Evolutionary conservation across 2,329 filamentous ascomycete species (phyloP).

Genomic region (Colletotrichum spaethianum): DNA sequence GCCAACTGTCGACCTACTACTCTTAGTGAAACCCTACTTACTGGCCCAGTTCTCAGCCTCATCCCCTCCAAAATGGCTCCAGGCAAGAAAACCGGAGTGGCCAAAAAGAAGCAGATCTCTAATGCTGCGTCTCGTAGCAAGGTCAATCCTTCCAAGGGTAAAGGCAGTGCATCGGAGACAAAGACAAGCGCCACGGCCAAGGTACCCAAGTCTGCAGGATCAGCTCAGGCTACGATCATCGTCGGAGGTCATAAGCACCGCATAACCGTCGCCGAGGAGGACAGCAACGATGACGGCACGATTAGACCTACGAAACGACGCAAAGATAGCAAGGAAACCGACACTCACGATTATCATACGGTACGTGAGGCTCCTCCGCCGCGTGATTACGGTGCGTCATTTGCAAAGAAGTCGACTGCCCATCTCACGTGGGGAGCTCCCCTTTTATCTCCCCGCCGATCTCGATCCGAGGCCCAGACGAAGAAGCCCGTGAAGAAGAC

Average conservation of each 20-base stretch:
- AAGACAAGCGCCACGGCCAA: not conserved
- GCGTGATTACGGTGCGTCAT: conserved; percentile 19
- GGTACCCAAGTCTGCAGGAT: not conserved
- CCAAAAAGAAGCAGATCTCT: conserved; percentile 5
- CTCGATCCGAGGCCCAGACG: not conserved
- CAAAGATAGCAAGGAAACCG: not conserved
- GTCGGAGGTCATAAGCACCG: conserved; percentile 13
- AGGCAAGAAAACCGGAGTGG: not conserved
- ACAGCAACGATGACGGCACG: conserved; percentile 24
- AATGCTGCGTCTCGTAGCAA: not conserved
- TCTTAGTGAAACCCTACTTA: not conserved
- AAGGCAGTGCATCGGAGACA: not conserved
- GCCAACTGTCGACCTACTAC: no score
- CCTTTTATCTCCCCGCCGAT: not conserved
- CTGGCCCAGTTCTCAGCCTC: not conserved
- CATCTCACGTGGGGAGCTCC: conserved; percentile 27
- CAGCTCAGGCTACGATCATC: not conserved
- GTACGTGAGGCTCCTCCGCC: conserved; percentile 23
- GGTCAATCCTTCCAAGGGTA: not conserved
- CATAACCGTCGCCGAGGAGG: not conserved
- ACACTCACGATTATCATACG: not conserved
- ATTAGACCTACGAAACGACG: conserved; percentile 11
- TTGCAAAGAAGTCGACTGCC: conserved; percentile 34
- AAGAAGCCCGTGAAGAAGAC: not conserved
- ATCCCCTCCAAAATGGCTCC: conserved; percentile 2